Evolutionary conservation across 176 grass and related monocot genomes (phyloP).

Genomic region (Tillandsia fasciculata): DNA sequence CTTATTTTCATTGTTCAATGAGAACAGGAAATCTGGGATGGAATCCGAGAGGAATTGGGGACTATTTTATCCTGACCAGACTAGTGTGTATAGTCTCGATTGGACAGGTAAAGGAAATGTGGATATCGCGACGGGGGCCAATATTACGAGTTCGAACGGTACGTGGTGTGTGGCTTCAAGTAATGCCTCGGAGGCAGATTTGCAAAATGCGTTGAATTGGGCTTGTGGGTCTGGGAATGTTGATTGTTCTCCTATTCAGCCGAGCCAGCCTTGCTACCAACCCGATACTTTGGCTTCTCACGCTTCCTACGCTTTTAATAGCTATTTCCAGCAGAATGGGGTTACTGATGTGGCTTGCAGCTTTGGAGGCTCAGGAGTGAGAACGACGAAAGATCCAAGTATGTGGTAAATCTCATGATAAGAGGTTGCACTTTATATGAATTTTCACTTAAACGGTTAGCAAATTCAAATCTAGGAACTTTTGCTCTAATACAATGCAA

Average conservation of each 20-base stretch:
- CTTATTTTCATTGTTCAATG: conserved; percentile 95
- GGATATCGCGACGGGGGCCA: conserved; percentile 71
- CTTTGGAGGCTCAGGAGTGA: conserved; percentile 64
- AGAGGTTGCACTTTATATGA: no score
- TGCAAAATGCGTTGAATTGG: conserved; percentile 92
- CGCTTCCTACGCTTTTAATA: conserved; percentile 84
- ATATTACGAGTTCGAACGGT: conserved; percentile 67
- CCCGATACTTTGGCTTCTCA: conserved; percentile 69
- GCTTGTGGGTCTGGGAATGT: conserved; percentile 85
- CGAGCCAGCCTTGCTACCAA: conserved; percentile 90
- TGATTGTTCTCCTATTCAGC: conserved; percentile 93
- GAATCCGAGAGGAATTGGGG: conserved; percentile 98
- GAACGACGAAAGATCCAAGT: conserved; percentile 85
- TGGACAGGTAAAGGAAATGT: conserved; percentile 84
- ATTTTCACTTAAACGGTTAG: no score
- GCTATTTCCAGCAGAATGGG: conserved; percentile 85
- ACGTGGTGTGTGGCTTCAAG: conserved; percentile 82
- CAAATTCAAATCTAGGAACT: not conserved
- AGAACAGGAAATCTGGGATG: conserved; percentile 84
- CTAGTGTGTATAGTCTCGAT: conserved; percentile 79
- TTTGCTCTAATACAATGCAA: not conserved
- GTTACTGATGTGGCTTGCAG: conserved; percentile 73
- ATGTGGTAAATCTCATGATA: conserved; percentile 18
- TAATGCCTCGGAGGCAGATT: conserved; percentile 61
- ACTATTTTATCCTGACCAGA: conserved; percentile 74